These are phyloP conservation scores for Termitomyces titanicus DNA, from an alignment of 768 basidiomycete species.

Conservation along the genomic window DNA sequence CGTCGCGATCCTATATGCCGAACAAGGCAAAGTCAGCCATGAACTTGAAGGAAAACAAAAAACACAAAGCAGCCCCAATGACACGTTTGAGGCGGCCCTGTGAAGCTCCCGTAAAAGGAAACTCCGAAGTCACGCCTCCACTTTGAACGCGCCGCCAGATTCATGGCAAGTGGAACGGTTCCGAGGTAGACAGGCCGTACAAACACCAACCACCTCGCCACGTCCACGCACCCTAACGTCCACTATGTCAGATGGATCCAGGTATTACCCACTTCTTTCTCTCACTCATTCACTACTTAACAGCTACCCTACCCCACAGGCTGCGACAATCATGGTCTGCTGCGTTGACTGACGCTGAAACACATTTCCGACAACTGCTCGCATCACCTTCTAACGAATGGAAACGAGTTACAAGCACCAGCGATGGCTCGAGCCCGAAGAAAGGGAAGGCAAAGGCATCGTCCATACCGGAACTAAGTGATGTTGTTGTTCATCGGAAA, in stretches of 20 bases:
- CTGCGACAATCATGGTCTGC: constrained; percentile 81
- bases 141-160: constrained; percentile 1
- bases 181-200: constrained; percentile 8
- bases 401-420: constrained; percentile 66
- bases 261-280: constrained; percentile 31
- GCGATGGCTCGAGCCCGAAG: constrained; percentile 35
- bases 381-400: constrained; percentile 72
- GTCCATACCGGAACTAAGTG: constrained; percentile 54
- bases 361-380: constrained; percentile 74
- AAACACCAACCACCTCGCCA: background rate
- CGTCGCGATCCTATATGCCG: too few relatives aligned
- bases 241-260: constrained; percentile 58
- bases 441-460: constrained; percentile 62
- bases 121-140: constrained; percentile 1
- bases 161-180: background rate
- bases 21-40: too few relatives aligned
- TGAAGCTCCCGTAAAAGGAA: constrained; percentile 5
- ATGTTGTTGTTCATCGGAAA: constrained; percentile 79
- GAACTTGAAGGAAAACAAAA: too few relatives aligned
- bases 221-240: background rate
- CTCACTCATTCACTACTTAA: background rate
- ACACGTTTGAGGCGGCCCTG: background rate
- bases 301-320: constrained; percentile 35
- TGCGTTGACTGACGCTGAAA: constrained; percentile 71
- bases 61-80: background rate